Evolutionary conservation across 2,329 filamentous ascomycete genomes (phyloP).

Genomic region (Colletotrichum eremochloae): DNA sequence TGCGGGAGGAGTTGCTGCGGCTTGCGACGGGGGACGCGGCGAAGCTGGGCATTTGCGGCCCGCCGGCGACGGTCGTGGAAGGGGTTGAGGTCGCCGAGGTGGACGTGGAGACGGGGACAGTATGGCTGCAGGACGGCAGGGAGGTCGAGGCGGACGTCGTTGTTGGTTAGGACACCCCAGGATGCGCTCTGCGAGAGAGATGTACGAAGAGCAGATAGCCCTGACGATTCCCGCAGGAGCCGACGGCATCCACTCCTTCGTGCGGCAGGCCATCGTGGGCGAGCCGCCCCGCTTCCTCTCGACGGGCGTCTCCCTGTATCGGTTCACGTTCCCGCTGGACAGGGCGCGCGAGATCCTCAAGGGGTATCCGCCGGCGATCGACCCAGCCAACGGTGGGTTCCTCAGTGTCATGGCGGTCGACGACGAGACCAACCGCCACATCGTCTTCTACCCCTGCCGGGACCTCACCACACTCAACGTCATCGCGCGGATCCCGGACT

Average conservation of each 20-base stretch:
- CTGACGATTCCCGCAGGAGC: constrained; percentile 17
- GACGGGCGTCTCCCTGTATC: constrained; percentile 31
- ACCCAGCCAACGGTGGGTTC: constrained; percentile 12
- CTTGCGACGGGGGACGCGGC: constrained; percentile 35
- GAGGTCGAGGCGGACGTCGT: constrained; percentile 23
- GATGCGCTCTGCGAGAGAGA: not conserved
- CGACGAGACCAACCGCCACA: constrained; percentile 29
- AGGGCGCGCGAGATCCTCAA: constrained; percentile 19
- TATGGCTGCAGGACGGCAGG: constrained; percentile 13
- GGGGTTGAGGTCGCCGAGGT: constrained; percentile 14
- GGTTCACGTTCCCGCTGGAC: constrained; percentile 24
- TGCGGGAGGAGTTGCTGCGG: constrained; percentile 18
- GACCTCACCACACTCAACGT: constrained; percentile 29
- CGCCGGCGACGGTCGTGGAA: constrained; percentile 15
- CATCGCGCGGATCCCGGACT: constrained; percentile 24
- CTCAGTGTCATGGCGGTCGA: constrained; percentile 30
- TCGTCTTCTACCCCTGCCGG: constrained; percentile 36
- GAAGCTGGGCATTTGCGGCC: constrained; percentile 29
- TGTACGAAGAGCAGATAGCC: not conserved
- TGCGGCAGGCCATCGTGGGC: constrained; percentile 18
- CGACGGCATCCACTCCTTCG: constrained; percentile 35
- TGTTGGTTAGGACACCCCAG: constrained; percentile 18
- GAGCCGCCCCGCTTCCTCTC: constrained; percentile 4
- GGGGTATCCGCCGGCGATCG: constrained; percentile 22
- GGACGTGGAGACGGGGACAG: constrained; percentile 24